These are phyloP conservation scores for Trichoderma sp. DNA, from an alignment of 2,329 filamentous ascomycete species.

Conservation along the genomic window DNA sequence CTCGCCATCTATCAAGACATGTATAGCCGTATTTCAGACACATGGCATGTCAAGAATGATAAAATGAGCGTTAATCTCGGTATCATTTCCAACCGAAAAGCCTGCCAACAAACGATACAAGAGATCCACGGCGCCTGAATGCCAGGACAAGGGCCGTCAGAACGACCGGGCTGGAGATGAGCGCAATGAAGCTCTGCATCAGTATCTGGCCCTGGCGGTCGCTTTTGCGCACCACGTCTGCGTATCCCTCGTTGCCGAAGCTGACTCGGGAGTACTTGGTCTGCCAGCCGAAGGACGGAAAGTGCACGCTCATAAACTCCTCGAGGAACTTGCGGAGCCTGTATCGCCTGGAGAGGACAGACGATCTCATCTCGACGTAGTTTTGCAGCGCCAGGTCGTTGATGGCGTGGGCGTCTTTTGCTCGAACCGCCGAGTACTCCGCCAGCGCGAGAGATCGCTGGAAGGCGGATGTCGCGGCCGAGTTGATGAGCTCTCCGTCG, in stretches of 20 bases:
- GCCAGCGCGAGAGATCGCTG: slow-evolving; percentile 64
- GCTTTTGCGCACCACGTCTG: slow-evolving; percentile 70
- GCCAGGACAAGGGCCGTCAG: slow-evolving; percentile 26
- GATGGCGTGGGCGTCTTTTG: slow-evolving; percentile 80
- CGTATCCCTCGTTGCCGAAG: slow-evolving; percentile 90
- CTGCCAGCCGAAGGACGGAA: slow-evolving; percentile 79
- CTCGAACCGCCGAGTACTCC: slow-evolving; percentile 71
- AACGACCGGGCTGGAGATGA: slow-evolving; percentile 34
- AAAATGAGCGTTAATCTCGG: not conserved
- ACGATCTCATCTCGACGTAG: slow-evolving; percentile 88
- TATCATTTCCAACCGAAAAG: slow-evolving; percentile 8
- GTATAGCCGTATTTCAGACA: not conserved
- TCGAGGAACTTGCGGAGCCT: slow-evolving; percentile 80
- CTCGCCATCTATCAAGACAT: not conserved
- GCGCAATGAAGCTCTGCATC: slow-evolving; percentile 40
- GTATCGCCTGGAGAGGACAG: slow-evolving; percentile 75
- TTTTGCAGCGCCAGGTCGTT: slow-evolving; percentile 89
- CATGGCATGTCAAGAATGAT: not conserved
- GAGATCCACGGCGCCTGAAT: slow-evolving; percentile 29
- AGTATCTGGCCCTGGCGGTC: slow-evolving; percentile 65
- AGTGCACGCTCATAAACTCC: slow-evolving; percentile 71
- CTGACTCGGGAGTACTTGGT: slow-evolving; percentile 92
- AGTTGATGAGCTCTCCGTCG: slow-evolving; percentile 32
- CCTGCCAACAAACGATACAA: slow-evolving; percentile 18
- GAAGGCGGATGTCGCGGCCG: slow-evolving; percentile 42